Evolutionary conservation across 2,329 filamentous ascomycete genomes (phyloP), one percentile per base, ranked within the genome.

Genomic region (Fusarium buharicum): DNA sequence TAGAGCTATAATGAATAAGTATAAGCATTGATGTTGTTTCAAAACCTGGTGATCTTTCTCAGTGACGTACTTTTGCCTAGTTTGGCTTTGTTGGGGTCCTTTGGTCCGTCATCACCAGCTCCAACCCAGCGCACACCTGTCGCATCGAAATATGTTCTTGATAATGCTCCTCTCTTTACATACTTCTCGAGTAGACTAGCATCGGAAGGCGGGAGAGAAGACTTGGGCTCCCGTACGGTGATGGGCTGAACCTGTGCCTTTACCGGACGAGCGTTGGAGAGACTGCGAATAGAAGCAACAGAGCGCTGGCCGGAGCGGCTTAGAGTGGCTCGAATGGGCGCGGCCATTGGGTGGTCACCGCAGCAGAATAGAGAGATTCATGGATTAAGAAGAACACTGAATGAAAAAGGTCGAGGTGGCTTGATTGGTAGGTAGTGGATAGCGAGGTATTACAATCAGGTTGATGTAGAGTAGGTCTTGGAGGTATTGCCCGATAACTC

Each of bases 61-160:
- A 38, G 46, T 53, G 27, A 74, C 84, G 67, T 73, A 89, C 86
- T 88, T 70, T 84, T 85, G 39, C 86, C 85, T 1, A 88, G 81
- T 74, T 89, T 88, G 33, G 85, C 75, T 68, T 86, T 89, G 68
- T 87, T 84, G 51, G 83, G 78, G 62, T 86, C 81, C 17, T 78
- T 76, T 4, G 76, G 76, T 51, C 79, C 75, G 63, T 75, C 72
- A 22, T 70, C 62, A 6, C 62, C 55, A 38, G 59, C 47, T 44
- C 67, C 70, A 46, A 70, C 65, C 70, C 72, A 70, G 14, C 59
- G 64, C 20, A 70, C 55, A n/a, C 64, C 67, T 13, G 75, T 75
- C 20, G 68, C 62, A 59, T 74, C 70, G 51, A 78, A 78, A 55
- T 72, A 74, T 13, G 72, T 68, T 18, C 56, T 67, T 5, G 73